Conservation (phyloP, 2,329 filamentous ascomycete genomes). For the Apiospora arundinis region DNA sequence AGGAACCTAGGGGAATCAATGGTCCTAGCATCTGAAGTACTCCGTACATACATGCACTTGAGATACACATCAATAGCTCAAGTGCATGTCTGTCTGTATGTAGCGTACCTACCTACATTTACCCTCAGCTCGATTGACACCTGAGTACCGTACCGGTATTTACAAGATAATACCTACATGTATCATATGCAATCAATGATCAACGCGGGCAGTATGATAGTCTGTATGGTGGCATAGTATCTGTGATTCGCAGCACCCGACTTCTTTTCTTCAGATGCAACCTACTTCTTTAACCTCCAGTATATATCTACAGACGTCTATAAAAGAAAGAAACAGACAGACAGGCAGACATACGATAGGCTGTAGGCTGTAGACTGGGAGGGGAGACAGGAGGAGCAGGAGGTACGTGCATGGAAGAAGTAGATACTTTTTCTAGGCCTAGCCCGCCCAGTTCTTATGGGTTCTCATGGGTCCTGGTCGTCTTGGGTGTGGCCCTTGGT, state of each 20-base stretch:
- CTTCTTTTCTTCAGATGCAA: conserved; percentile 15
- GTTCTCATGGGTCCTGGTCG: too few species aligned
- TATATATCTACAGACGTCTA: background rate
- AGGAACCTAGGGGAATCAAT: conserved; percentile 16
- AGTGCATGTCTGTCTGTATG: too few species aligned
- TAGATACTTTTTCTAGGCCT: background rate
- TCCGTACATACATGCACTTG: background rate
- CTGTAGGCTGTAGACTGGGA: too few species aligned
- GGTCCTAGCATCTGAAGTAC: background rate
- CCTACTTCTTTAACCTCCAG: background rate
- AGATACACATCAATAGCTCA: too few species aligned
- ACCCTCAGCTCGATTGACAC: background rate
- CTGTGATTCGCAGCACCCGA: background rate
- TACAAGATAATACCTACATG: too few species aligned
- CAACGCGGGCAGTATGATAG: too few species aligned
- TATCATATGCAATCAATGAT: too few species aligned
- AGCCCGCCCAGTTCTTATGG: too few species aligned
- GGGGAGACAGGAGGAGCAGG: background rate
- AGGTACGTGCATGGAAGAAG: background rate
- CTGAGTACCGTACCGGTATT: too few species aligned
- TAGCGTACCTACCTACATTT: background rate
- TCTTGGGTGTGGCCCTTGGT: too few species aligned
- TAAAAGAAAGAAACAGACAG: background rate
- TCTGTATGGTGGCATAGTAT: too few species aligned
- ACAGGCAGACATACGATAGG: background rate